These are phyloP conservation scores for Hymenoscyphus fructigenus DNA, from an alignment of 2,329 filamentous ascomycete genomes.

Conservation along the genomic window DNA sequence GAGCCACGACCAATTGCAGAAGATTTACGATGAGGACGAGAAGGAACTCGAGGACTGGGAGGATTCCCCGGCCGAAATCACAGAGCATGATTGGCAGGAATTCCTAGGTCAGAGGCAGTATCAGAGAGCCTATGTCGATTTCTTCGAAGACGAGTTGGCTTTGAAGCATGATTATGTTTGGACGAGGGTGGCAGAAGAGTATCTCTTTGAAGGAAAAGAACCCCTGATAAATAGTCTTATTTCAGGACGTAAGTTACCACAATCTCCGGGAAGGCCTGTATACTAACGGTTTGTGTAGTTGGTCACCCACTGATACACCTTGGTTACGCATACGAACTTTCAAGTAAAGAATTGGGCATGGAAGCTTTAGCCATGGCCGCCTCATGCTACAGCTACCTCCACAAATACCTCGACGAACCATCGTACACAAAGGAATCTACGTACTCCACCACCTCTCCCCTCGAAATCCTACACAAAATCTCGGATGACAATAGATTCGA, in stretches of 20 bases:
- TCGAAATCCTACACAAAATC: constrained; percentile 71
- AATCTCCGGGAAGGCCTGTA: constrained; percentile 25
- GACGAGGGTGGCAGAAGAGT: constrained; percentile 73
- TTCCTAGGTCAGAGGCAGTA: constrained; percentile 77
- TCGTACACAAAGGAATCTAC: constrained; percentile 66
- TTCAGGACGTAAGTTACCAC: constrained; percentile 63
- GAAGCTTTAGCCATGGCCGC: constrained; percentile 76
- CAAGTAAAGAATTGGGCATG: constrained; percentile 81
- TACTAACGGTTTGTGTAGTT: constrained; percentile 49
- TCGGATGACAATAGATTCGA: constrained; percentile 69
- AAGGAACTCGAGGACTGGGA: constrained; percentile 75
- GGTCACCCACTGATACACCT: constrained; percentile 93
- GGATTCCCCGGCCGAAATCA: constrained; percentile 82
- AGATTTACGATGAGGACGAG: constrained; percentile 76
- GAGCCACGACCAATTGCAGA: constrained; percentile 67
- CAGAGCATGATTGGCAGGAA: constrained; percentile 80
- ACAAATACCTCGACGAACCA: constrained; percentile 70
- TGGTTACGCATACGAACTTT: constrained; percentile 88
- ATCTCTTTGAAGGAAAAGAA: constrained; percentile 69
- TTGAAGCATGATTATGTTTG: constrained; percentile 73
- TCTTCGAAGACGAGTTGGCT: constrained; percentile 89
- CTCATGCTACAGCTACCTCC: constrained; percentile 57
- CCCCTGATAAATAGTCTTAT: constrained; percentile 81
- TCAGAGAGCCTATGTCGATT: constrained; percentile 89
- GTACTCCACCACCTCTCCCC: constrained; percentile 59